Conservation (phyloP, 2,329 filamentous ascomycete species). For the Calonectria multiphialidica region DNA sequence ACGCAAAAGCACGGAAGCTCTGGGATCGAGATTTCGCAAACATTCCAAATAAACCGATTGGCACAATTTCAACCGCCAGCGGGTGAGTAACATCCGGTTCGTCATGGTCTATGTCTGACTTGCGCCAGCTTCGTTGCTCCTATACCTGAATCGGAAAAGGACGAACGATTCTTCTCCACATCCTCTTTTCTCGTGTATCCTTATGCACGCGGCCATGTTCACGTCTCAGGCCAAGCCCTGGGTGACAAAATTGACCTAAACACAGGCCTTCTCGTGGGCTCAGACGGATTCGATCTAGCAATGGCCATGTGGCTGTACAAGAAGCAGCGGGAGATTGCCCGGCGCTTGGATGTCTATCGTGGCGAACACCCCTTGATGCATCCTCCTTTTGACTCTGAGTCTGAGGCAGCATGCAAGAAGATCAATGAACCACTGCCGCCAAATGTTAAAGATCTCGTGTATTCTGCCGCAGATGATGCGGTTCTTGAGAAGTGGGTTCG, state of each 20-base stretch:
- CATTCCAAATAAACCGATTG: neutral
- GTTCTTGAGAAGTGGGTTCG: slow-evolving; percentile 59
- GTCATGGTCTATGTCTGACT: slow-evolving; percentile 46
- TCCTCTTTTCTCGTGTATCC: slow-evolving; percentile 57
- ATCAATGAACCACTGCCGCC: slow-evolving; percentile 51
- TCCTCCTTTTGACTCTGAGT: slow-evolving; percentile 57
- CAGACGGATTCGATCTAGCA: slow-evolving; percentile 68
- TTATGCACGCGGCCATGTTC: slow-evolving; percentile 70
- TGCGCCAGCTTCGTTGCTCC: slow-evolving; percentile 51
- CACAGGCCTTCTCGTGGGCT: slow-evolving; percentile 66
- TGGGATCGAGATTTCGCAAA: neutral
- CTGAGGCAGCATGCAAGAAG: slow-evolving; percentile 58
- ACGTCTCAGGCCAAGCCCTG: slow-evolving; percentile 62
- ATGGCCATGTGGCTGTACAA: slow-evolving; percentile 76
- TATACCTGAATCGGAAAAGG: slow-evolving; percentile 49
- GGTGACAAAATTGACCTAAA: slow-evolving; percentile 65
- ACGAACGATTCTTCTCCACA: slow-evolving; percentile 63
- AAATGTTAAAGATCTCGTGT: slow-evolving; percentile 57
- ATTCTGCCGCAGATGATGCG: slow-evolving; percentile 61
- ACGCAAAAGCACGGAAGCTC: neutral
- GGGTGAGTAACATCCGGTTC: neutral
- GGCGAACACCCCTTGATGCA: slow-evolving; percentile 58
- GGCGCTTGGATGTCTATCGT: slow-evolving; percentile 66
- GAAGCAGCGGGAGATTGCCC: slow-evolving; percentile 69
- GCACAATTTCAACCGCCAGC: neutral